Conservation (phyloP, 306 rosid species). For the Abrus precatorius region DNA sequence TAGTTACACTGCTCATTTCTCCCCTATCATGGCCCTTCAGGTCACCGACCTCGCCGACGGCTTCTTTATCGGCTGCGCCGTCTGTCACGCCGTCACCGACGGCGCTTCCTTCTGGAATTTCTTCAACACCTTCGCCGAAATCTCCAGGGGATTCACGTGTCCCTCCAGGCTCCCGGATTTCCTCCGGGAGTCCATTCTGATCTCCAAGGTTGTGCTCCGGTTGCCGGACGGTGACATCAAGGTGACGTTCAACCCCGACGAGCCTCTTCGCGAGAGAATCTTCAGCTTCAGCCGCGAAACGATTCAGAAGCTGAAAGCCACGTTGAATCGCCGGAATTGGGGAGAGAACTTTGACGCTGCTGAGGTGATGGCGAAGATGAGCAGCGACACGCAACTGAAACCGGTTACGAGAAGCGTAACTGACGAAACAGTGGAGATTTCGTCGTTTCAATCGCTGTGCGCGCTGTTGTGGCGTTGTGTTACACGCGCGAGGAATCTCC, state of each 20-base stretch:
- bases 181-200: slow-evolving; percentile 62
- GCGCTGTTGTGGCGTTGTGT: slow-evolving; percentile 77
- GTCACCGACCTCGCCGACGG: slow-evolving; percentile 77
- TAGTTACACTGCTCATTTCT: slow-evolving; percentile 69
- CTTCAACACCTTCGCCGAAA: slow-evolving; percentile 82
- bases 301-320: slow-evolving; percentile 63
- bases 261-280: slow-evolving; percentile 65
- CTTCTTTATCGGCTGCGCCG: slow-evolving; percentile 76
- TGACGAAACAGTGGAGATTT: slow-evolving; percentile 54
- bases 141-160: slow-evolving; percentile 46
- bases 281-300: slow-evolving; percentile 75
- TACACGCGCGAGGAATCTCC: slow-evolving; percentile 76
- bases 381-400: slow-evolving; percentile 55
- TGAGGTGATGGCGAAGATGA: slow-evolving; percentile 64
- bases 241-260: slow-evolving; percentile 61
- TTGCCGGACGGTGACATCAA: slow-evolving; percentile 69
- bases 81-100: slow-evolving; percentile 73
- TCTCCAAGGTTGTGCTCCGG: slow-evolving; percentile 56
- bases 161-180: slow-evolving; percentile 64
- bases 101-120: slow-evolving; percentile 92
- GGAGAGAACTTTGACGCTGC: slow-evolving; percentile 14
- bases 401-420: slow-evolving; percentile 42
- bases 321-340: slow-evolving; percentile 43
- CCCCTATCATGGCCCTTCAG: slow-evolving; percentile 74
- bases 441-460: slow-evolving; percentile 83